A percentile compares a stretch with the other conserved stretches of the same genome.
Evolutionary conservation across 2,329 filamentous ascomycete species (phyloP).

Genomic region (Phyllosticta citribraziliensis): DNA sequence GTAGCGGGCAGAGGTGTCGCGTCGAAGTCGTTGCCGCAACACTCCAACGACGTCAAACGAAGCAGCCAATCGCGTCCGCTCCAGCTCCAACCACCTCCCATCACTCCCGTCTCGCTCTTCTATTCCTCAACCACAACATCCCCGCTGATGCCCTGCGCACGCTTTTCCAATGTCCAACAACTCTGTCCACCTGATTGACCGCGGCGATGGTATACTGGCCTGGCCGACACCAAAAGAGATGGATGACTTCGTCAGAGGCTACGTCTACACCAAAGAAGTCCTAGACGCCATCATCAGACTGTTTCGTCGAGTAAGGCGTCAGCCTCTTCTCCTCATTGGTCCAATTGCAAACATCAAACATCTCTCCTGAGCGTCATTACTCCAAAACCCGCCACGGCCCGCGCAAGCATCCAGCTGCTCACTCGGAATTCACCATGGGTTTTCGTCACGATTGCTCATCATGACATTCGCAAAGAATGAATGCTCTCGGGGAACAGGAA

Average conservation of each 20-base stretch:
- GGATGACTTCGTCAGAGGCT: not conserved
- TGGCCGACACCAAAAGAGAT: not conserved
- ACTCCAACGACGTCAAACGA: not conserved
- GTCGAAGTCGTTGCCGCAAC: slow-evolving; percentile 1
- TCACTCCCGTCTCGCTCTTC: not conserved
- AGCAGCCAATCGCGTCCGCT: not conserved
- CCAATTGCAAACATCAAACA: not conserved
- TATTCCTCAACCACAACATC: not conserved
- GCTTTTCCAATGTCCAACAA: not conserved
- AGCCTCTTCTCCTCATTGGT: not conserved
- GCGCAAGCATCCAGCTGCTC: no score
- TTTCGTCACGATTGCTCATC: no score
- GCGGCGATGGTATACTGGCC: not conserved
- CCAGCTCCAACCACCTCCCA: not conserved
- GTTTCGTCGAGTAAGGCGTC: not conserved
- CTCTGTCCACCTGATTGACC: not conserved
- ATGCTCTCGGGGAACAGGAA: no score
- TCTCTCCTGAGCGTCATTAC: no score
- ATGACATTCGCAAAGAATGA: no score
- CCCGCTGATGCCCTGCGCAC: not conserved
- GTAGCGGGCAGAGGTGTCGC: slow-evolving; percentile 6
- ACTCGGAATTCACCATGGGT: no score
- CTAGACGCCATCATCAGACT: not conserved
- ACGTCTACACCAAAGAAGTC: not conserved
- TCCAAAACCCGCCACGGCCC: no score